Evolutionary conservation across 768 basidiomycete species (phyloP).

Genomic region (Leucogyrophana mollusca): DNA sequence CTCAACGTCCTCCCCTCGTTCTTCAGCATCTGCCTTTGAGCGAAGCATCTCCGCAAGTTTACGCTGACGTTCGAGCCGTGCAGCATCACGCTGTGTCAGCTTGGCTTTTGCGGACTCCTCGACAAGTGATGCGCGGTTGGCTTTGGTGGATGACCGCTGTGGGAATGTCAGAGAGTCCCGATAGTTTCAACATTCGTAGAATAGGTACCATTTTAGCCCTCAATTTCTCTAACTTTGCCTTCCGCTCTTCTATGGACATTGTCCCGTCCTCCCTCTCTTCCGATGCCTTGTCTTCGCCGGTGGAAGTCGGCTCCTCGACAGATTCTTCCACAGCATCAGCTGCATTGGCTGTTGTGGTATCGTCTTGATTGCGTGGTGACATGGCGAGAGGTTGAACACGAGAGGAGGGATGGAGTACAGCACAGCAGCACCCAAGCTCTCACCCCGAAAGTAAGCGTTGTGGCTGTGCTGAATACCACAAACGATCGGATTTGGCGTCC

Average conservation of each 20-base stretch:
- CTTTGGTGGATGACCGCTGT: constrained; percentile 76
- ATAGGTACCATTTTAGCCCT: constrained; percentile 70
- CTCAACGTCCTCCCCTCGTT: constrained; percentile 89
- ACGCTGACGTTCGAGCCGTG: constrained; percentile 84
- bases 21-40: constrained; percentile 84
- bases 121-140: constrained; percentile 83
- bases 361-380: too few relatives aligned
- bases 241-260: constrained; percentile 67
- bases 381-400: too few relatives aligned
- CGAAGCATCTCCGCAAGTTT: constrained; percentile 87
- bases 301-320: constrained; percentile 24
- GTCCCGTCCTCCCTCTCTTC: constrained; percentile 14
- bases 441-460: too few relatives aligned
- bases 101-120: constrained; percentile 82
- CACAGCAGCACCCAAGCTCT: too few relatives aligned
- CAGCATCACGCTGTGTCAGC: constrained; percentile 73
- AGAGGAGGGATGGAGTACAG: too few relatives aligned
- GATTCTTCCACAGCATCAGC: constrained; percentile 26
- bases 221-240: constrained; percentile 74
- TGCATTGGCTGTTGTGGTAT: constrained; percentile 6
- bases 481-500: too few relatives aligned
- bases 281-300: constrained; percentile 14
- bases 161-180: not conserved
- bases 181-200: not conserved
- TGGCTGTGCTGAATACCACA: too few relatives aligned